Evolutionary conservation across 75 land plant genomes (phyloP).

Genomic region (Larix kaempferi): DNA sequence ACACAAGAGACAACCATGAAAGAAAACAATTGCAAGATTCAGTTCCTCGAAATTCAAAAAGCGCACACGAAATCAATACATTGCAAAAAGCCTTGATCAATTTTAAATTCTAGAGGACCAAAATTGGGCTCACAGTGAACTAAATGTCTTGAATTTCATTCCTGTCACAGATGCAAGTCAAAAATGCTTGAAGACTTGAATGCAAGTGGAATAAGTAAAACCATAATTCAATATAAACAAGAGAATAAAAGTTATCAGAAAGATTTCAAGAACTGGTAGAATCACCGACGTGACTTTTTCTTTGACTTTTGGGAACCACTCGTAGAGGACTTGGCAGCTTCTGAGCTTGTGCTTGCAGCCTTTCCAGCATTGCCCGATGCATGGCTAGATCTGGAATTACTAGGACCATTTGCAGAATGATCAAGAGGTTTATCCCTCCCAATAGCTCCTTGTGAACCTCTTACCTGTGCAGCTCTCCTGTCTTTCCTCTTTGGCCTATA

Average conservation of each 20-base stretch:
- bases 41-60: neutral
- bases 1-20: too few relatives aligned
- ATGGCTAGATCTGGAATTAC: slow-evolving; percentile 36
- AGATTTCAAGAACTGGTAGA: neutral
- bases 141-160: neutral
- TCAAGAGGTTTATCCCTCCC: slow-evolving; percentile 50
- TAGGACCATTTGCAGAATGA: slow-evolving; percentile 9
- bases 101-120: neutral
- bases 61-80: neutral
- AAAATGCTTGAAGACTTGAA: slow-evolving; percentile 1
- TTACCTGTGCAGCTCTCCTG: slow-evolving; percentile 74
- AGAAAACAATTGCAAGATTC: too few relatives aligned
- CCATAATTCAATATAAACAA: neutral
- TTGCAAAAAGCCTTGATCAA: neutral
- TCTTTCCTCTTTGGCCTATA: slow-evolving; percentile 94
- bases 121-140: neutral
- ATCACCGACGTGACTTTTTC: slow-evolving; percentile 19
- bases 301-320: slow-evolving; percentile 16
- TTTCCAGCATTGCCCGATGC: slow-evolving; percentile 11
- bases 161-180: neutral
- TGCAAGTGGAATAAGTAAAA: neutral
- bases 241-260: neutral
- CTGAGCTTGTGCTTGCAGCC: slow-evolving; percentile 7
- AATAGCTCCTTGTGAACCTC: slow-evolving; percentile 95
- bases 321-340: slow-evolving; percentile 12